Evolutionary conservation across 2,329 filamentous ascomycete species (phyloP).

Genomic region (Trematosphaeria pertusa): DNA sequence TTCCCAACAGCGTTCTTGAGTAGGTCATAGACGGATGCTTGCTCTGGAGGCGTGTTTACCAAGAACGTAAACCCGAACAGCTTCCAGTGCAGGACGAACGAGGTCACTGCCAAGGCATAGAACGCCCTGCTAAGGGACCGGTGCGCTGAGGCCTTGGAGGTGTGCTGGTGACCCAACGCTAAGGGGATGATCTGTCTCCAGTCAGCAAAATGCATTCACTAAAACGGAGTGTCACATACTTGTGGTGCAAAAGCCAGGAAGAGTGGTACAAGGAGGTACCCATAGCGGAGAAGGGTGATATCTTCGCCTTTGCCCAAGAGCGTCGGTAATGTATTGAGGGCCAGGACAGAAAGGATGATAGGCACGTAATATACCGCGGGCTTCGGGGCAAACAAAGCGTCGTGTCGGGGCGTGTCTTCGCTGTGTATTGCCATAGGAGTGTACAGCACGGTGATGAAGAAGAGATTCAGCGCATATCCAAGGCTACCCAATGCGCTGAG

Average conservation of each 20-base stretch:
- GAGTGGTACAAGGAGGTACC: slow-evolving; percentile 39
- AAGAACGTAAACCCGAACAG: slow-evolving; percentile 53
- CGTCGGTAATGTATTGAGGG: slow-evolving; percentile 51
- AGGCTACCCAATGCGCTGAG: slow-evolving; percentile 67
- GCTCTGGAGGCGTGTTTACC: slow-evolving; percentile 57
- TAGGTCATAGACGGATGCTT: slow-evolving; percentile 47
- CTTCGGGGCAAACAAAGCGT: slow-evolving; percentile 43
- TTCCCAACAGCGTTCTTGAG: slow-evolving; percentile 53
- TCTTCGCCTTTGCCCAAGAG: slow-evolving; percentile 30
- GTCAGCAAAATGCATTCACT: slow-evolving; percentile 24
- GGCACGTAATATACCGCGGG: slow-evolving; percentile 46
- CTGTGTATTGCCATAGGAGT: slow-evolving; percentile 59
- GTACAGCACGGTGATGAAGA: slow-evolving; percentile 65
- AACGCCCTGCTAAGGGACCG: slow-evolving; percentile 57
- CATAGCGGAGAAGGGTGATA: slow-evolving; percentile 30
- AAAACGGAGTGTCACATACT: no score
- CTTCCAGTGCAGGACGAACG: slow-evolving; percentile 56
- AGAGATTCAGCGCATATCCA: slow-evolving; percentile 69
- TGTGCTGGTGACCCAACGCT: slow-evolving; percentile 57
- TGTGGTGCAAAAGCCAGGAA: slow-evolving; percentile 46
- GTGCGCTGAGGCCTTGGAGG: slow-evolving; percentile 49
- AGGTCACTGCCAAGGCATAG: slow-evolving; percentile 54
- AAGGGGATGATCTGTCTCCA: slow-evolving; percentile 50
- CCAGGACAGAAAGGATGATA: slow-evolving; percentile 56
- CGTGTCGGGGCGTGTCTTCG: slow-evolving; percentile 34